Evolutionary conservation across 345 rosid genomes (phyloP).

Genomic region (Syzygium jambos): DNA sequence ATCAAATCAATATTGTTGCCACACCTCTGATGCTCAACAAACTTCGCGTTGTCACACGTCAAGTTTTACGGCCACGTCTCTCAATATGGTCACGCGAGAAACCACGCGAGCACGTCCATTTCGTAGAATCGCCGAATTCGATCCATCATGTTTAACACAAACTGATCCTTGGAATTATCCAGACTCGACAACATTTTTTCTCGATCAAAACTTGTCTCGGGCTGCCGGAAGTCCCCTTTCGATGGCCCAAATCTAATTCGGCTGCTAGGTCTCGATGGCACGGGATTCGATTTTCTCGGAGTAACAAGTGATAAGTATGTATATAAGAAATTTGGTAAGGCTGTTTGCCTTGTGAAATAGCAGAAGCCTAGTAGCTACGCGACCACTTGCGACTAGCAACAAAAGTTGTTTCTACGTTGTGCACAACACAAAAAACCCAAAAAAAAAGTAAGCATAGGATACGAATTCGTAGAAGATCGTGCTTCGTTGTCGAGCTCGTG

Average conservation of each 20-base stretch:
- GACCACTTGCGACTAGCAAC: neutral
- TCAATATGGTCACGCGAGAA: too few species aligned
- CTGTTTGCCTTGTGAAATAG: too few species aligned
- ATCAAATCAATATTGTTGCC: too few species aligned
- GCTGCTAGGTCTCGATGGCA: neutral
- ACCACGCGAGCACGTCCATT: neutral
- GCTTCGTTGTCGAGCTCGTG: neutral
- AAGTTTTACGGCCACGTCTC: too few species aligned
- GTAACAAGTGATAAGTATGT: too few species aligned
- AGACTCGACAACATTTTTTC: fast-evolving
- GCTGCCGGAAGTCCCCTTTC: neutral
- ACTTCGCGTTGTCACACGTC: too few species aligned
- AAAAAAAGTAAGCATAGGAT: neutral
- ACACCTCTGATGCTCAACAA: too few species aligned
- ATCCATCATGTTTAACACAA: fast-evolving
- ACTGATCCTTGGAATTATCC: neutral
- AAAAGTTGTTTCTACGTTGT: neutral
- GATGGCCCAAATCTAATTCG: fast-evolving
- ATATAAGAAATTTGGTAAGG: too few species aligned
- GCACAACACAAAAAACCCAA: neutral
- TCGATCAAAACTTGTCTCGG: neutral
- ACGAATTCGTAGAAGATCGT: neutral
- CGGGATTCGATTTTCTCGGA: too few species aligned
- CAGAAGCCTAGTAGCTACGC: neutral
- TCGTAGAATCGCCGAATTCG: neutral